Evolutionary conservation across 2,329 filamentous ascomycete species (phyloP).

Genomic region (Corniculantispora saksenae): DNA sequence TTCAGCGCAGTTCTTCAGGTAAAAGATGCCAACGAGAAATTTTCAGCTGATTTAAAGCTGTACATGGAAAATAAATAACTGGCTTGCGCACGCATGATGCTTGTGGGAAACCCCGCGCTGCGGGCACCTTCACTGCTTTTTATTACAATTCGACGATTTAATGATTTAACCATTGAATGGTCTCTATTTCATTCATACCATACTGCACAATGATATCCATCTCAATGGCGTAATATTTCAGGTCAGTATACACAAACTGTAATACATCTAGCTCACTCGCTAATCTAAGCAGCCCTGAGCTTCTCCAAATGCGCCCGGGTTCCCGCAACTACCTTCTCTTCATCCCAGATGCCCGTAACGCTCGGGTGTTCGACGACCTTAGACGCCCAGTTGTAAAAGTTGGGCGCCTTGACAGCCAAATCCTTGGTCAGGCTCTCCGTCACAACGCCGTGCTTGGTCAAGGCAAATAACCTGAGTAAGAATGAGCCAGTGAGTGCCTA

Average conservation of each 20-base stretch:
- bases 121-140: too few species aligned
- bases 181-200: too few species aligned
- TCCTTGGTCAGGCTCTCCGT: conserved; percentile 48
- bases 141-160: too few species aligned
- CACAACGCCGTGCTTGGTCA: conserved; percentile 55
- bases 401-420: conserved; percentile 58
- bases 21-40: conserved; percentile 2
- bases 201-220: too few species aligned
- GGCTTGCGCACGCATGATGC: too few species aligned
- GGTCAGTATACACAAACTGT: background rate
- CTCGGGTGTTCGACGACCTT: conserved; percentile 63
- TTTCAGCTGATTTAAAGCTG: background rate
- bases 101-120: too few species aligned
- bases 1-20: background rate
- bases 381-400: conserved; percentile 68
- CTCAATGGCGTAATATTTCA: background rate
- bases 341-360: conserved; percentile 60
- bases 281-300: background rate
- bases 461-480: conserved; percentile 58
- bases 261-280: background rate
- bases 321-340: conserved; percentile 21
- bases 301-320: conserved; percentile 27
- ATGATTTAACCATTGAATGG: too few species aligned
- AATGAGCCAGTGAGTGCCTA: conserved; percentile 68
- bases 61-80: background rate